Percentiles rank a stretch among this genome's conserved stretches.
Conservation (phyloP, 1,284 basidiomycete genomes). For the Rhodotorula sp. region DNA sequence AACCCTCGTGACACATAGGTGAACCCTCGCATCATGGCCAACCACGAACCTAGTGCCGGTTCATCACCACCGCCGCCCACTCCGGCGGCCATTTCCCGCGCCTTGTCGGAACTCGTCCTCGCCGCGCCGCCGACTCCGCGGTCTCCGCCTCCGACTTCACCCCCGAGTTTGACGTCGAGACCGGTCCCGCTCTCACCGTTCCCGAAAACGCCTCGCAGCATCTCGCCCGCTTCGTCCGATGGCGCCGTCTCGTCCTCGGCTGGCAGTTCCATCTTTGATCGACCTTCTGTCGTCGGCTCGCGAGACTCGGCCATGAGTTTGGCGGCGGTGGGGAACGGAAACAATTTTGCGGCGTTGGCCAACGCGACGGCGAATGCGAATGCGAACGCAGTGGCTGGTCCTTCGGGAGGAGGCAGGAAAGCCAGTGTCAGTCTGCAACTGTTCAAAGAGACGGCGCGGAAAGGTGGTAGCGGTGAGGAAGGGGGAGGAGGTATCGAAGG, state of each 20-base stretch:
- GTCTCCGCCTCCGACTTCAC: neutral
- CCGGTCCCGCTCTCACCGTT: neutral
- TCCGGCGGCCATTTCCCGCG: constrained; percentile 7
- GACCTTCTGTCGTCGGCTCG: constrained; percentile 6
- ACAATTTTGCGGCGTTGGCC: neutral
- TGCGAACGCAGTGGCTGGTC: neutral
- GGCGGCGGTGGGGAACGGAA: neutral
- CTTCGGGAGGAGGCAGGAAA: constrained; percentile 36
- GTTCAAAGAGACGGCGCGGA: constrained; percentile 41
- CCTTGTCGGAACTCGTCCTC: constrained; percentile 12
- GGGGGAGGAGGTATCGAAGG: neutral
- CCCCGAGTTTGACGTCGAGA: neutral
- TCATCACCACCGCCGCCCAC: neutral
- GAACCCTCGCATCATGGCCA: neutral
- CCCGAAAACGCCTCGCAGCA: neutral
- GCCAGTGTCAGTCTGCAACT: constrained; percentile 43
- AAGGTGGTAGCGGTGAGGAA: neutral
- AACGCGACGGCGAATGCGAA: neutral
- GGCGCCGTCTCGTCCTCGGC: constrained; percentile 9
- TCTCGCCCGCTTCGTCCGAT: constrained; percentile 7
- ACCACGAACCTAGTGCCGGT: neutral
- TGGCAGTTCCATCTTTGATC: constrained; percentile 22
- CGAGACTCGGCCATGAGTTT: constrained; percentile 3
- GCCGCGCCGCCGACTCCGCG: neutral
- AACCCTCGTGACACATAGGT: no score